Evolutionary conservation across 768 basidiomycete genomes (phyloP), one percentile per base, ranked within the genome.

Genomic region (Lyophyllum atratum): DNA sequence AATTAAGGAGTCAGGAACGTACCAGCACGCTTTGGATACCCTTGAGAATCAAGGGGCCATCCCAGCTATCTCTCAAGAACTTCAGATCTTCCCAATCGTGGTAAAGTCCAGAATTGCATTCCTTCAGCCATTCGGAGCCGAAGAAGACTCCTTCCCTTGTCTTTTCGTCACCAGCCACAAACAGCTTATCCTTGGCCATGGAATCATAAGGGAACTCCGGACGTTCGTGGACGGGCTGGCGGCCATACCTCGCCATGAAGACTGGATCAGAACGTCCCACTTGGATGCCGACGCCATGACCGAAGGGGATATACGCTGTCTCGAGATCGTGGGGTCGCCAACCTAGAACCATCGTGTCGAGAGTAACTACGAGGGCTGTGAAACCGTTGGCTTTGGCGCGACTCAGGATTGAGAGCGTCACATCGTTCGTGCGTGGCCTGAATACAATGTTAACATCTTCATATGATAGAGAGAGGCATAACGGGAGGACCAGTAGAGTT

Each of bases 301-400:
- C 61, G 65, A 91, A 89, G 6, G 90, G 90, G 14, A 89, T 76
- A 66, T 83, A 92, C 0, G 82, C 75, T 3, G 70, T 78, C 48
- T 83, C 78, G 52, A 93, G 74, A 65, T 93, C 90, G 68, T 87
- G 85, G 3, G 89, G 89, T 2, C 89, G 84, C 88, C 87, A 92
- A 22, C 89, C 90, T 29, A 92, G 69, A 0, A 73, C 52, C 80
- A 85, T 85, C 1, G 89, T 88, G 69, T 93, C 91, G 12, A 92
- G 76, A 0, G 92, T 92, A 60, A 93, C 78, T n/a, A 93, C 83
- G 33, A 93, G 84, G 14, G 85, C 83, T 4, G 74, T 82, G 72
- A 84, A 93, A 15, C 87, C 87, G 52, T 72, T 83, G 1, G 73
- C 76, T 68, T 90, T 89, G 11, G 84, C 87, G 2, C 91, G 83